Base-by-base conservation (phyloP, 192 early-diverging fungal species). In the Martensiomyces pterosporus region DNA sequence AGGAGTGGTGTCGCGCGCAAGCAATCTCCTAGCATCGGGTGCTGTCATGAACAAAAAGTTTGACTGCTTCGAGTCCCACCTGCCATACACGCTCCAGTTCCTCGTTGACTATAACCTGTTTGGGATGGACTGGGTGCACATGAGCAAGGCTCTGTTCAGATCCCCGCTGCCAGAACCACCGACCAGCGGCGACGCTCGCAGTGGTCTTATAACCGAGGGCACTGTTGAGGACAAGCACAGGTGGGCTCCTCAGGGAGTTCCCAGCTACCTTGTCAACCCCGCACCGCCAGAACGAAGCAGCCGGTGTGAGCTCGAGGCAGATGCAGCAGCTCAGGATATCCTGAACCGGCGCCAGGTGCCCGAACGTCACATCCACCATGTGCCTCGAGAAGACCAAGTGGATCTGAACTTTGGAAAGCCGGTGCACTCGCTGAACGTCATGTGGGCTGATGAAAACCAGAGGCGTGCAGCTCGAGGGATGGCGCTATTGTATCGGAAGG, bases 61-160 rank as follows among this genome's bases (percentile, higher is more conserved):
- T 44, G 79, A 91, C n/a, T 77, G 85, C 2, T 85, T 82, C 52
- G 93, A 90, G 61, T 68, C 86, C 8, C 93, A 96, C 62, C 60
- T 96, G 25, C 80, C 88, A 0, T 93, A 86, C 49, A 62, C 80
- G 2, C 58, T 90, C 14, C 93, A 96, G 75, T 93, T 93, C 50
- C 70, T 91, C 43, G 76, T 92, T 41, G 91, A 96, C 47, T 84
- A 85, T 54, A 91, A 91, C 39, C 60, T 96, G 14, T 87, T 85
- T 48, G 91, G 91, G 1, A 92, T 92, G 88, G 85, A 85, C 27
- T 89, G 81, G 77, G 64, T 93, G 10, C 61, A 82, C 24, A 39
- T 91, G 16, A 54, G 58, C 22, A 52, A 52, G 7, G 45, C 56
- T 9, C 67, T 82, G 21, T 68, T 52, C 42, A 43, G 61, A 24